Conservation (phyloP, 1,284 basidiomycete genomes). For the Cystobasidiaceae sp. region DNA sequence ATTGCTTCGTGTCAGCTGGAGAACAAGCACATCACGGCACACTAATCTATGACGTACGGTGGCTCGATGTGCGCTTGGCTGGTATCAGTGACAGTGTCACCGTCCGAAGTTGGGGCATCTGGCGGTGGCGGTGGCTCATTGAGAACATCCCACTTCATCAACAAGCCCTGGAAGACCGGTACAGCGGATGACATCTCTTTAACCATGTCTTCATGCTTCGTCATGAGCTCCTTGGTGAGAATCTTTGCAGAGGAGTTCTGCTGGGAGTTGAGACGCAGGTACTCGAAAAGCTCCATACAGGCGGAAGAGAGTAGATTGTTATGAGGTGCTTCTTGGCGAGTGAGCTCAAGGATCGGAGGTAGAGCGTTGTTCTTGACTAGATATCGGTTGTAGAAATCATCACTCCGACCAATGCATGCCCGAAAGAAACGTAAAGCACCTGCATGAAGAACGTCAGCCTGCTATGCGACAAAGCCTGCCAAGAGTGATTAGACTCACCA, state of each 20-base stretch:
- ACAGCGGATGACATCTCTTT: constrained; percentile 62
- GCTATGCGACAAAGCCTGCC: not conserved
- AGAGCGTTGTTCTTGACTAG: constrained; percentile 74
- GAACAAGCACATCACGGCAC: not conserved
- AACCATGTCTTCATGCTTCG: constrained; percentile 52
- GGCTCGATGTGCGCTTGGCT: not conserved
- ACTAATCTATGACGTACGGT: not conserved
- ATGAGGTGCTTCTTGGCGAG: constrained; percentile 69
- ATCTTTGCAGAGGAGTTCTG: constrained; percentile 48
- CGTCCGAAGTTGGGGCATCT: not conserved
- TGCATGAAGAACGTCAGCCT: constrained; percentile 45
- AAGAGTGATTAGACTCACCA: constrained; percentile 53
- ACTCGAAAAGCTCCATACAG: constrained; percentile 90
- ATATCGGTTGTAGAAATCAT: constrained; percentile 77
- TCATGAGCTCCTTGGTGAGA: constrained; percentile 55
- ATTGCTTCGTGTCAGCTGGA: not conserved
- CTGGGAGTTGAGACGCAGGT: constrained; percentile 19
- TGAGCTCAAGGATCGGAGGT: constrained; percentile 73
- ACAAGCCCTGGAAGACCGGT: constrained; percentile 65
- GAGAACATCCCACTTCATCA: constrained; percentile 83
- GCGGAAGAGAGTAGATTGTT: constrained; percentile 92
- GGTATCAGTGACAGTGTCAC: constrained; percentile 2
- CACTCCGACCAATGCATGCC: constrained; percentile 73
- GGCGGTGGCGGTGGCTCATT: constrained; percentile 54
- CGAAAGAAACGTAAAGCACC: constrained; percentile 88